Base-by-base conservation (phyloP, 1,284 basidiomycete species). In the Austroboletus novae-zelandiae region DNA sequence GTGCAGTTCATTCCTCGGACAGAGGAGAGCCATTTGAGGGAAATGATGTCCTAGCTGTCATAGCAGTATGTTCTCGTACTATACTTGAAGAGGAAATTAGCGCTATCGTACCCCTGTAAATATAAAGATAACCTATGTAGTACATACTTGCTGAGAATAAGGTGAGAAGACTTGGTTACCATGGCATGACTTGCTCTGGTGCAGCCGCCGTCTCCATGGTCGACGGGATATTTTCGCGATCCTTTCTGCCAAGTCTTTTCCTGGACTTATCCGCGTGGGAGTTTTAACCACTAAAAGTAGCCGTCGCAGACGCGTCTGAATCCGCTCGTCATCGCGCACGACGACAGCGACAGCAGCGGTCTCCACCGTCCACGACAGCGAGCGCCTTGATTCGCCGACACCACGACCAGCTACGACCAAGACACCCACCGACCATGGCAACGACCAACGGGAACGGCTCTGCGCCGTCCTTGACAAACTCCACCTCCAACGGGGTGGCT, bases 401-500 rank as follows among this genome's bases (percentile, higher is more conserved):
- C 34, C 11, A 35, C 34, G 34, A 32, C 31, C 11, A n/a, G 34
- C 9, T 35, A 35, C 34, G 34, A 35, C 15, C 34, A 15, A 35
- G 13, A 35, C 34, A 35, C 34, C 13, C 34, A 15, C 6, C n/a
- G 18, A 51, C 27, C 40, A 65, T 65, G 60, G 56, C 60, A 43
- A 51, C 61, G 36, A 63, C 53, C 8, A 63, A 63, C 20, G 62
- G 61, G 51, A 60, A 60, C 25, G 54, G 52, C 47, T 15, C 61
- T 9, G 50, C 62, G 34, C 61, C 67, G 40, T 49, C 66, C 39
- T 59, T 68, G 50, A 57, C 66, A 25, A 53, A 47, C 14, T 61
- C 68, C 18, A 49, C 49, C 11, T 66, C 68, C 18, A 68, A 66
- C 15, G 59, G 65, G 41, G 47, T 40, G 9, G 39, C 57, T 14